Evolutionary conservation across 2,329 filamentous ascomycete species (phyloP).

Genomic region (Colletotrichum cuscutae): DNA sequence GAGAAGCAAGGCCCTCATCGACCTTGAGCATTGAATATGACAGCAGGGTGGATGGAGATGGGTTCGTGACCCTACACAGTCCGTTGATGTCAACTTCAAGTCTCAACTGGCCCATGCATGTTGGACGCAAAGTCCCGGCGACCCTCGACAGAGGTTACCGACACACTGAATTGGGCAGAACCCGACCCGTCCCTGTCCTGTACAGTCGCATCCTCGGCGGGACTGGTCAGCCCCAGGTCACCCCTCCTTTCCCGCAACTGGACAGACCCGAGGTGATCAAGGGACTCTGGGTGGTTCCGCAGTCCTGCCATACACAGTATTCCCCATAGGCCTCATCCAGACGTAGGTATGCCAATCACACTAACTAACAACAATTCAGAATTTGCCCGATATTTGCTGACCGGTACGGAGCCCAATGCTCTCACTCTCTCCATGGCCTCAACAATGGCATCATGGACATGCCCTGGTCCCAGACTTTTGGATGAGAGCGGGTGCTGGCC

Average conservation of each 20-base stretch:
- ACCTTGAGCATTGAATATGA: background rate
- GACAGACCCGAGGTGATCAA: background rate
- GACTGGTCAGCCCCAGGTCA: background rate
- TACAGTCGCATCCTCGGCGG: background rate
- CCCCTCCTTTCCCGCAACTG: background rate
- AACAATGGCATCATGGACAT: background rate
- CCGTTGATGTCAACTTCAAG: background rate
- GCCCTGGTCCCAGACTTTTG: background rate
- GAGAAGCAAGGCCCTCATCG: background rate
- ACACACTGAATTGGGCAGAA: background rate
- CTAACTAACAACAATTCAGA: background rate
- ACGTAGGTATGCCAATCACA: background rate
- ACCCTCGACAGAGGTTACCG: background rate
- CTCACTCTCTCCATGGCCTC: background rate
- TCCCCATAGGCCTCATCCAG: background rate
- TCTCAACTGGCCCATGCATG: background rate
- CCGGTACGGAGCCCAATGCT: background rate
- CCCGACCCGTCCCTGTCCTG: background rate
- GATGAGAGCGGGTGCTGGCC: background rate
- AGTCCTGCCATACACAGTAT: background rate
- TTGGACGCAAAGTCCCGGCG: background rate
- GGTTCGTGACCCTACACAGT: background rate
- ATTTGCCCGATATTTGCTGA: background rate
- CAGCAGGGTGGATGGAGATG: background rate
- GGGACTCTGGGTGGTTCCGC: background rate